Conservation (phyloP, 495 filamentous ascomycete species). For the Xylaria venustula region DNA sequence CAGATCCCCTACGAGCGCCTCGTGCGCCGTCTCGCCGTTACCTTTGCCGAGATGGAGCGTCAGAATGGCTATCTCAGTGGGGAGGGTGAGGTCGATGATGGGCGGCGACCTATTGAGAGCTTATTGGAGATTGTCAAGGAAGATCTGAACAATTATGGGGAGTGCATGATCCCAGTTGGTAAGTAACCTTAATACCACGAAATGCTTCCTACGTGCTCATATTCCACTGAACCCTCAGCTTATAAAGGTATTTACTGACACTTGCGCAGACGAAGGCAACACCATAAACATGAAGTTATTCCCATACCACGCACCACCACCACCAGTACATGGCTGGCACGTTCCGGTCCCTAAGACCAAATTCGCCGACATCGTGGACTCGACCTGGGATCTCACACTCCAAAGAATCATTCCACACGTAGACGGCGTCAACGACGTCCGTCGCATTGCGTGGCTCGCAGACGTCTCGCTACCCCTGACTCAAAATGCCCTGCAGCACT, state of each 20-base stretch:
- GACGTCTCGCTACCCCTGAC: slow-evolving; percentile 83
- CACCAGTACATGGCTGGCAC: slow-evolving; percentile 77
- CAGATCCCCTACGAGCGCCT: slow-evolving; percentile 71
- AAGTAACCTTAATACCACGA: slow-evolving; percentile 22
- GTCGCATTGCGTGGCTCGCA: slow-evolving; percentile 76
- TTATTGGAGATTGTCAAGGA: slow-evolving; percentile 90
- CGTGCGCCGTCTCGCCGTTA: slow-evolving; percentile 75
- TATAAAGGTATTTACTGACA: neutral
- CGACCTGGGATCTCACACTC: slow-evolving; percentile 89
- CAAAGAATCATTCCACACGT: slow-evolving; percentile 79
- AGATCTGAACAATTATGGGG: slow-evolving; percentile 94
- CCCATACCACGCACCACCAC: slow-evolving; percentile 73
- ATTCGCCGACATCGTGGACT: slow-evolving; percentile 67
- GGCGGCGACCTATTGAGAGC: slow-evolving; percentile 66
- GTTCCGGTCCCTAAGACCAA: slow-evolving; percentile 88
- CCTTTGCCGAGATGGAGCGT: slow-evolving; percentile 86
- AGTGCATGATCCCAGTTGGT: slow-evolving; percentile 97
- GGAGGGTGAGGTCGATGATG: slow-evolving; percentile 39
- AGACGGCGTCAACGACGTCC: slow-evolving; percentile 85
- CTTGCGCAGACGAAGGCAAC: slow-evolving; percentile 73
- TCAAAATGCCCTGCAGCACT: slow-evolving; percentile 78
- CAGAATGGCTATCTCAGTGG: slow-evolving; percentile 73
- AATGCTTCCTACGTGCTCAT: neutral
- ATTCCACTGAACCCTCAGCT: neutral
- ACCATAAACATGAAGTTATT: slow-evolving; percentile 96